phyloP scores from a whole-genome alignment of 495 filamentous ascomycete genomes.

The Penicillium paxilli region DNA sequence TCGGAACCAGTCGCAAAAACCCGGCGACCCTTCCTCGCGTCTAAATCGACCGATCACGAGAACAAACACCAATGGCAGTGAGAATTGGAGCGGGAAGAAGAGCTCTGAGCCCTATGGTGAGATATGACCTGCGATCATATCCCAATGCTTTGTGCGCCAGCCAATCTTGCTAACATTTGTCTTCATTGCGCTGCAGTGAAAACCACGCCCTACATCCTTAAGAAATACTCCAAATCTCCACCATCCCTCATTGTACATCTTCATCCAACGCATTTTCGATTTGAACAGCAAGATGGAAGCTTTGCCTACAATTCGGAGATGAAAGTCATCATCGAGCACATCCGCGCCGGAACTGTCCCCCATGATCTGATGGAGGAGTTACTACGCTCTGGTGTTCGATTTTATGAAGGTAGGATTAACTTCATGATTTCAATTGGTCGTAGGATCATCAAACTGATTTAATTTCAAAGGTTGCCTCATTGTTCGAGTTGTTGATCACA shows the following conservation, averaged over 20 bases:
- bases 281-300: slow-evolving; percentile 91
- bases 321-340: slow-evolving; percentile 76
- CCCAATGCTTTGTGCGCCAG: slow-evolving; percentile 10
- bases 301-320: slow-evolving; percentile 91
- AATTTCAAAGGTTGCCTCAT: slow-evolving; percentile 72
- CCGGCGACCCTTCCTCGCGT: slow-evolving; percentile 37
- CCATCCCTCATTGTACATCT: slow-evolving; percentile 88
- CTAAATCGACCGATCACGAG: slow-evolving; percentile 33
- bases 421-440: not conserved
- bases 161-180: slow-evolving; percentile 1
- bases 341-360: slow-evolving; percentile 65
- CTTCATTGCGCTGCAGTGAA: slow-evolving; percentile 48
- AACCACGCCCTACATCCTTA: slow-evolving; percentile 74
- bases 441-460: not conserved
- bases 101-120: slow-evolving; percentile 53
- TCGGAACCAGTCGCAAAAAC: slow-evolving; percentile 53
- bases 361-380: slow-evolving; percentile 76
- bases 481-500: slow-evolving; percentile 86
- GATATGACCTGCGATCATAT: slow-evolving; percentile 2
- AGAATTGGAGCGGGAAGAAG: slow-evolving; percentile 37
- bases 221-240: slow-evolving; percentile 70
- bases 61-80: slow-evolving; percentile 32
- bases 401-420: slow-evolving; percentile 73
- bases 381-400: slow-evolving; percentile 64
- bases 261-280: slow-evolving; percentile 81